Evolutionary conservation across 768 basidiomycete species (phyloP), one percentile per base, ranked within the genome.

Genomic region (Auriscalpium microsporum): DNA sequence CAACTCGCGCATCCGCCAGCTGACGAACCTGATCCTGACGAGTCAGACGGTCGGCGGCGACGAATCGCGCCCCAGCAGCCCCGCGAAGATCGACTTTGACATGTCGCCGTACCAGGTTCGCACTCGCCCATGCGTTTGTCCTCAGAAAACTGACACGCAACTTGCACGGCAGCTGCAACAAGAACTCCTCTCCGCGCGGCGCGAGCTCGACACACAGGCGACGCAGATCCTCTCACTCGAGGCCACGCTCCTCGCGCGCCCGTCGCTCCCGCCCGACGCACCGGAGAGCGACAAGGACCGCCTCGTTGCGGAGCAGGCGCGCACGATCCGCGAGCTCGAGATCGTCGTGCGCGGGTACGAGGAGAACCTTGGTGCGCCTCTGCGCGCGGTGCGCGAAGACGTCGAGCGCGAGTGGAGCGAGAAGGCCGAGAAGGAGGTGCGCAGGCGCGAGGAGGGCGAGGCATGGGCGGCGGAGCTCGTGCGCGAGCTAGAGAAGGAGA

Each of bases 21-120:
- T 92, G 53, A 90, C 87, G 56, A 92, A 86, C 66, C 75, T 90
- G 50, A 93, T 91, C 64, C 70, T 91, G 58, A 95, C 93, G 4
- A 91, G 89, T 59, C 84, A 90, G 59, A 88, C 82, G 1, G 84
- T 95, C 34, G 86, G 84, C 59, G 84, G 81, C 48, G 83, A 82
- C 54, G 86, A 87, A 51, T 86, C 87, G 23, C 75, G 88, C 16
- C 87, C 93, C 1, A 76, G 75, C 7, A 94, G 91, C 69, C 94
- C 94, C 0, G 79, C 79, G 53, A 95, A 94, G 73, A 73, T 96
- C 35, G 90, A 94, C 67, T 94, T 92, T 62, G 89, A 93, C 65
- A 83, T 89, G 82, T 82, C 88, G 1, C 87, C 90, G 2, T 91
- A 91, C 59, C 86, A 92, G 73, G 86, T 87, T 47, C 55, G 73